Evolutionary conservation across 495 filamentous ascomycete species (phyloP).

Genomic region (Xylaria sp.): DNA sequence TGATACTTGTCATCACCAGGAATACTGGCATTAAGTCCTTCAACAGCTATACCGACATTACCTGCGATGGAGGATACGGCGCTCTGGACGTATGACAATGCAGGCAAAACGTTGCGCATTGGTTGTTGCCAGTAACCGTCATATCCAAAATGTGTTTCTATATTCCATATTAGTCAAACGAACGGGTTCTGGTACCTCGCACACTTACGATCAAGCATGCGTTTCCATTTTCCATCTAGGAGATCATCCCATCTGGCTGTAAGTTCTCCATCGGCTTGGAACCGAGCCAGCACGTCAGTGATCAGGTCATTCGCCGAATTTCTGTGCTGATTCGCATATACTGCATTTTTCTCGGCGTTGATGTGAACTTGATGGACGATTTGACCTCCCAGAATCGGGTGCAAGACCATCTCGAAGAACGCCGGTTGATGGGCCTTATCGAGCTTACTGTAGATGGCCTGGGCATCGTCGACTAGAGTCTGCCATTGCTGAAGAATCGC

Average conservation of each 20-base stretch:
- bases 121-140: conserved; percentile 71
- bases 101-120: conserved; percentile 70
- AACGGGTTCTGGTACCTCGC: neutral
- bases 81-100: conserved; percentile 64
- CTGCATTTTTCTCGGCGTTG: conserved; percentile 64
- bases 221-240: conserved; percentile 74
- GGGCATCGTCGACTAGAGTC: conserved; percentile 57
- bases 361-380: conserved; percentile 69
- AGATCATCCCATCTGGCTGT: conserved; percentile 68
- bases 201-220: conserved; percentile 69
- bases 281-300: conserved; percentile 62
- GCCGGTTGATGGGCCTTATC: conserved; percentile 55
- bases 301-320: conserved; percentile 70
- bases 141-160: conserved; percentile 62
- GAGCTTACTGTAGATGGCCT: conserved; percentile 63
- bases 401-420: conserved; percentile 75
- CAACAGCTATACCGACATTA: conserved; percentile 69
- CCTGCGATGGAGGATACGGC: conserved; percentile 64
- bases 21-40: conserved; percentile 68
- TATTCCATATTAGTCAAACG: conserved; percentile 21
- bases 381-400: conserved; percentile 68
- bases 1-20: conserved; percentile 73
- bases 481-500: conserved; percentile 69
- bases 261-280: conserved; percentile 67
- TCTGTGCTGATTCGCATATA: conserved; percentile 69